Base-by-base conservation (phyloP, 176 grass and related monocot species). In the Metroxylon sagu region DNA sequence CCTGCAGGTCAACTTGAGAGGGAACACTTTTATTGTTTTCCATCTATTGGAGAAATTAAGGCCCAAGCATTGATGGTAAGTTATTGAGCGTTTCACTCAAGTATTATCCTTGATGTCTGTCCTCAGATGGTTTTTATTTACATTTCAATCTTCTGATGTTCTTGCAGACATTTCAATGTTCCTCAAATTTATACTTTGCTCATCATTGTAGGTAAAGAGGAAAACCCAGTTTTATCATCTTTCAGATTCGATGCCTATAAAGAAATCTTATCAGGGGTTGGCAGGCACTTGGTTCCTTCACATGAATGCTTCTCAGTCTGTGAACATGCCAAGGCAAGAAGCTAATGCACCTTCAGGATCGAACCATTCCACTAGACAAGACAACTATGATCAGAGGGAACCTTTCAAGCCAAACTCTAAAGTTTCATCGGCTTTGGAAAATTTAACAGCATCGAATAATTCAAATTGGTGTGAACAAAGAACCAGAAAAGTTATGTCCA, bases 51-150 rank as follows among this genome's bases (percentile, higher is more conserved):
- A 25, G 30, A 57, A 25, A 68, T 68, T 18, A 25, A 56, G 29
- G 66, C 25, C 29, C 52, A 54, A 17, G 54, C 66, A 48, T 19
- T 68, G 4, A 57, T 68, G 66, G 66, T 68, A n/a, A 23, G 66
- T 17, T 16, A 25, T 14, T 56, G 29, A 14, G n/a, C 19, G 15
- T 15, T 56, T 15, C 30, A 6, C 14, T 48, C 25, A 21, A 4
- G 14, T 25, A 26, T 25, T 2, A 0, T 35, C 31, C 31, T 35
- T 35, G 6, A 43, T 12, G 35, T 43, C 35, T 43, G 0, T 43
- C 35, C 35, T 14, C 35, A 43, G 35, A 7, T 43, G 35, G 1
- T 43, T 43, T 43, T 43, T 43, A 43, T 43, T 43, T 43, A 43
- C 35, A 43, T 43, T 10, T 43, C 35, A 43, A 10, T 14, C 35